These are phyloP conservation scores for Cutaneotrichosporon sp. DNA, from an alignment of 1,284 basidiomycete genomes.

Conservation along the genomic window DNA sequence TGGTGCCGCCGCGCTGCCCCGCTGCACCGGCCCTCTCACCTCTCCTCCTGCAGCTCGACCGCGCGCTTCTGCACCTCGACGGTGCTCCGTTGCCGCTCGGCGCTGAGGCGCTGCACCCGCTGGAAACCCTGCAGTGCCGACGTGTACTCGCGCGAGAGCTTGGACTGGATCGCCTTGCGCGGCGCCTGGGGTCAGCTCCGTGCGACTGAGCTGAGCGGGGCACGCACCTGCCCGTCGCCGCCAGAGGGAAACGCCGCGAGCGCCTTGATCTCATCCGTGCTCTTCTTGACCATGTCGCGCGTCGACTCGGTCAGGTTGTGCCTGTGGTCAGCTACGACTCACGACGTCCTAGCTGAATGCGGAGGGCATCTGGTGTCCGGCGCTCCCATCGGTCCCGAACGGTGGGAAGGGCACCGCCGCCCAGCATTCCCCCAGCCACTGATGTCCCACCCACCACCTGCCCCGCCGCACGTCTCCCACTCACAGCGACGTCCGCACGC, in stretches of 20 bases:
- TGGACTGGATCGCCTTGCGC: slow-evolving; percentile 64
- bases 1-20: too few relatives aligned
- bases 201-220: neutral
- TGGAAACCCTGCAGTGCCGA: slow-evolving; percentile 88
- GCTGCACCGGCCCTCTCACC: slow-evolving; percentile 20
- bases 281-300: slow-evolving; percentile 88
- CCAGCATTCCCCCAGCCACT: too few relatives aligned
- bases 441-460: too few relatives aligned
- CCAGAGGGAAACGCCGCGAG: slow-evolving; percentile 67
- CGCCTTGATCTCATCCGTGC: slow-evolving; percentile 87
- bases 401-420: too few relatives aligned
- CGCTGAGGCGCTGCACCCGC: slow-evolving; percentile 83
- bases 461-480: too few relatives aligned
- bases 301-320: slow-evolving; percentile 89
- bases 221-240: slow-evolving; percentile 29
- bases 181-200: slow-evolving; percentile 32
- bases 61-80: slow-evolving; percentile 64
- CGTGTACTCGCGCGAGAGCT: slow-evolving; percentile 91
- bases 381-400: too few relatives aligned
- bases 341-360: too few relatives aligned
- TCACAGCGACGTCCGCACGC: slow-evolving; percentile 59
- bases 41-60: slow-evolving; percentile 43
- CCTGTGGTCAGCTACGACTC: slow-evolving; percentile 33
- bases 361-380: too few relatives aligned
- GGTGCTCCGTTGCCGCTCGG: slow-evolving; percentile 78